Percentiles rank a stretch among this genome's conserved stretches.
Conservation (phyloP, 352 stramenopile genomes). For the Phytophthora cryptogea region DNA sequence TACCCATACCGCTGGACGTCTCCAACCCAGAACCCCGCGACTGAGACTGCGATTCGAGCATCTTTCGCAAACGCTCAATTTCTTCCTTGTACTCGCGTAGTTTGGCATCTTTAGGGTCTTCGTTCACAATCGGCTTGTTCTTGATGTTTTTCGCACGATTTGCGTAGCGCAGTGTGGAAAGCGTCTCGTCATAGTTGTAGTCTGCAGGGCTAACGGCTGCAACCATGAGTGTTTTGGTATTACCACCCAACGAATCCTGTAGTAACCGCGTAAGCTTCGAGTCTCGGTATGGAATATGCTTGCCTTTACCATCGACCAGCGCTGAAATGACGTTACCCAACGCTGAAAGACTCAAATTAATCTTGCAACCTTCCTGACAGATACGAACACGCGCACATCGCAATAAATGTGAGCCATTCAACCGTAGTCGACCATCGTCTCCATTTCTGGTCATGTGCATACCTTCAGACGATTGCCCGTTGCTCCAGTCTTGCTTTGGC, state of each 20-base stretch:
- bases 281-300: constrained; percentile 91
- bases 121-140: constrained; percentile 96
- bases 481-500: constrained; percentile 84
- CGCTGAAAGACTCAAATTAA: constrained; percentile 81
- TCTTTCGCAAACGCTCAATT: constrained; percentile 86
- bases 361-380: constrained; percentile 85
- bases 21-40: constrained; percentile 41
- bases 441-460: neutral
- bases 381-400: neutral
- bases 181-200: constrained; percentile 95
- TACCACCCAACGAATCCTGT: constrained; percentile 93
- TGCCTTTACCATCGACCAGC: constrained; percentile 84
- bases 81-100: constrained; percentile 91
- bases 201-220: constrained; percentile 94
- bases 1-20: constrained; percentile 48
- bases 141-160: constrained; percentile 98
- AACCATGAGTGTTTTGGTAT: constrained; percentile 97
- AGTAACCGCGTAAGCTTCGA: constrained; percentile 92
- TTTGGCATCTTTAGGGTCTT: constrained; percentile 94
- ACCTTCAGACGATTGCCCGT: constrained; percentile 81
- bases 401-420: neutral
- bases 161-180: constrained; percentile 96
- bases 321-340: constrained; percentile 88
- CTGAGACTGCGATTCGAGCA: constrained; percentile 67
- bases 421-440: neutral